phyloP scores from a whole-genome alignment of 768 basidiomycete species.

The Ramaria rubella region DNA sequence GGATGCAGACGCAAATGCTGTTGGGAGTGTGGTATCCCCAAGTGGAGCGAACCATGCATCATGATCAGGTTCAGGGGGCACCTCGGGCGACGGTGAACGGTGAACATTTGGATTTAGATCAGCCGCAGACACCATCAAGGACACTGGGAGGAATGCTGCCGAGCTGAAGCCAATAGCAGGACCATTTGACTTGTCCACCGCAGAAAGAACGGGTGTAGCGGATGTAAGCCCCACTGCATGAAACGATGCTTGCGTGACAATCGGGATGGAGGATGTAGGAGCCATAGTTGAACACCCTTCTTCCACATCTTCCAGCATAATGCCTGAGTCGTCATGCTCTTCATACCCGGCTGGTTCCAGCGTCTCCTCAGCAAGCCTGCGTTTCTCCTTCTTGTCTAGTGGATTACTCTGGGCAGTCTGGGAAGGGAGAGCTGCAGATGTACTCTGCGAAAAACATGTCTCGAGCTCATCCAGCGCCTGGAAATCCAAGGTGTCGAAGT shows the following conservation, averaged over 20 bases:
- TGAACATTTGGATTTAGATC: neutral
- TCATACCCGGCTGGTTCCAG: neutral
- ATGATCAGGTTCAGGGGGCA: neutral
- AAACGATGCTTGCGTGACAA: neutral
- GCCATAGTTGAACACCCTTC: neutral
- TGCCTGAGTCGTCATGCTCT: neutral
- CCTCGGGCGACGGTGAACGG: conserved; percentile 3
- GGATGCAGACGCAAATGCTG: conserved; percentile 16
- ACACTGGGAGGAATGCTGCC: neutral
- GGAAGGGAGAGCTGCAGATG: neutral
- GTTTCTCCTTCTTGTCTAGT: neutral
- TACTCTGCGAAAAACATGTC: conserved; percentile 35
- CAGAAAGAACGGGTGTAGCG: neutral
- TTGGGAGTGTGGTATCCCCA: neutral
- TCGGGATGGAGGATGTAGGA: neutral
- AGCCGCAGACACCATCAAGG: neutral
- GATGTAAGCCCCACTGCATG: neutral
- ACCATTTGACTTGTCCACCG: neutral
- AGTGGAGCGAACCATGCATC: conserved; percentile 9
- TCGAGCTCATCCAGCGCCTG: conserved; percentile 49
- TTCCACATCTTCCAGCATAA: neutral
- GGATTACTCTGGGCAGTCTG: neutral
- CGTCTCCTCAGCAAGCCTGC: neutral
- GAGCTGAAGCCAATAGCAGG: neutral
- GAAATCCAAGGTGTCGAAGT: conserved; percentile 50